These are phyloP conservation scores for Candida glucosophila DNA, from an alignment of 1,139 yeast species.

Conservation along the genomic window DNA sequence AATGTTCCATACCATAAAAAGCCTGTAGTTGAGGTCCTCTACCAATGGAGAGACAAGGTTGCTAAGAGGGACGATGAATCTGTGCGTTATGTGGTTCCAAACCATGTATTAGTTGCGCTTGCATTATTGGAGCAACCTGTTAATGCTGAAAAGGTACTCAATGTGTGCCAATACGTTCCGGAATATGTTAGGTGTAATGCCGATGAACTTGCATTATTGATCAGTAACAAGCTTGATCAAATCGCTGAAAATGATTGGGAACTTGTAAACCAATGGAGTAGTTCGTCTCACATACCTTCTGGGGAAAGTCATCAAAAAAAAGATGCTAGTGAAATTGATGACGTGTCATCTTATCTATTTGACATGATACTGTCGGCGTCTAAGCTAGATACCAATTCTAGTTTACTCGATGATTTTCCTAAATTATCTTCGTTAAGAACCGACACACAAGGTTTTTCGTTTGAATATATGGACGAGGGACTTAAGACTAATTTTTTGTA, in stretches of 20 bases:
- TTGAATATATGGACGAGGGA: no score
- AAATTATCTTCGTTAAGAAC: no score
- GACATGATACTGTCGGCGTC: no score
- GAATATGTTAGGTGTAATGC: constrained; percentile 54
- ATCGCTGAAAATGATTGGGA: constrained; percentile 24
- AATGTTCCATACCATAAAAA: constrained; percentile 51
- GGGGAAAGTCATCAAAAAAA: no score
- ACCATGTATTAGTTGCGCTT: constrained; percentile 62
- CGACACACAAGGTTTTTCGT: no score
- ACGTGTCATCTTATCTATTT: no score
- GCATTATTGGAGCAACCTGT: constrained; percentile 49
- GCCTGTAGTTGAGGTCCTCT: constrained; percentile 52
- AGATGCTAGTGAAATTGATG: no score
- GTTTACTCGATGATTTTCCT: no score
- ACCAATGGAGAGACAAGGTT: constrained; percentile 71
- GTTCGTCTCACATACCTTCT: no score
- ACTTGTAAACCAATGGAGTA: constrained; percentile 19
- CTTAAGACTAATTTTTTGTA: no score
- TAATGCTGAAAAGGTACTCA: constrained; percentile 48
- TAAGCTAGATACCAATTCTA: no score
- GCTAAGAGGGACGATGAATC: constrained; percentile 84
- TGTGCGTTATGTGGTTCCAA: constrained; percentile 74
- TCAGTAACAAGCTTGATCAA: constrained; percentile 27
- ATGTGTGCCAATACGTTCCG: constrained; percentile 40
- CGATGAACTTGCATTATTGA: constrained; percentile 46